A percentile compares a stretch with the other conserved stretches of the same genome.
Evolutionary conservation across 2,329 filamentous ascomycete genomes (phyloP).

Genomic region (Alternaria metachromatica): DNA sequence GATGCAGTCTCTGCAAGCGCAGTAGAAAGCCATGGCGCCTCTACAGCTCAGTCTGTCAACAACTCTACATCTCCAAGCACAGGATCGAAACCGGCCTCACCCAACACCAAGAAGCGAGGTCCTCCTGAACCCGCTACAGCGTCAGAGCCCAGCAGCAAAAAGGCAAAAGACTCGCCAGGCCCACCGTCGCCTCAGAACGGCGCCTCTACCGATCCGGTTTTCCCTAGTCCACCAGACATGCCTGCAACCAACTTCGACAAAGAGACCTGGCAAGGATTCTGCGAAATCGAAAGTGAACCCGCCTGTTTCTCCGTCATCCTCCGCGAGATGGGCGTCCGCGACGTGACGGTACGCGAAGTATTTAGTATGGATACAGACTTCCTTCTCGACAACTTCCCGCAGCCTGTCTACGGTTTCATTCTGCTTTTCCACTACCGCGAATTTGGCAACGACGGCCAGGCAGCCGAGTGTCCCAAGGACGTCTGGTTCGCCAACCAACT

Average conservation of each 20-base stretch:
- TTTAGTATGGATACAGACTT: constrained; percentile 67
- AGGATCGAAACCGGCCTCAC: constrained; percentile 2
- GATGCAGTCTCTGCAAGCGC: neutral
- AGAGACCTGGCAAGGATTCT: constrained; percentile 71
- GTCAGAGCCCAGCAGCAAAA: constrained; percentile 24
- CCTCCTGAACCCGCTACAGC: constrained; percentile 8
- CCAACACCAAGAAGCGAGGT: constrained; percentile 25
- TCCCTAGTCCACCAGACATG: constrained; percentile 35
- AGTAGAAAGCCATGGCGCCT: neutral
- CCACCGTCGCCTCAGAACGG: neutral
- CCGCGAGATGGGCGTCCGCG: constrained; percentile 75
- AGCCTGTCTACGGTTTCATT: constrained; percentile 76
- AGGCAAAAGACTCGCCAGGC: constrained; percentile 16
- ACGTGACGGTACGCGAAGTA: constrained; percentile 78
- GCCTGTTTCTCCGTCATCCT: constrained; percentile 87
- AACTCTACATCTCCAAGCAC: neutral
- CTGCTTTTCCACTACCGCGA: constrained; percentile 79
- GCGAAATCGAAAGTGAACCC: constrained; percentile 89
- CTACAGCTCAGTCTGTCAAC: neutral
- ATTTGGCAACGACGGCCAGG: constrained; percentile 57
- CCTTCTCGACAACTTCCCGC: constrained; percentile 33
- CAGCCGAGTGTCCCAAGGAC: constrained; percentile 64
- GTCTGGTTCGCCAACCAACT: constrained; percentile 97
- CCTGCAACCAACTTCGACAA: constrained; percentile 50
- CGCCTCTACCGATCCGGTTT: constrained; percentile 4